A percentile compares a stretch with the other conserved stretches of the same genome.
Evolutionary conservation across 75 land plant species (phyloP).

Genomic region (Picea sitchensis): DNA sequence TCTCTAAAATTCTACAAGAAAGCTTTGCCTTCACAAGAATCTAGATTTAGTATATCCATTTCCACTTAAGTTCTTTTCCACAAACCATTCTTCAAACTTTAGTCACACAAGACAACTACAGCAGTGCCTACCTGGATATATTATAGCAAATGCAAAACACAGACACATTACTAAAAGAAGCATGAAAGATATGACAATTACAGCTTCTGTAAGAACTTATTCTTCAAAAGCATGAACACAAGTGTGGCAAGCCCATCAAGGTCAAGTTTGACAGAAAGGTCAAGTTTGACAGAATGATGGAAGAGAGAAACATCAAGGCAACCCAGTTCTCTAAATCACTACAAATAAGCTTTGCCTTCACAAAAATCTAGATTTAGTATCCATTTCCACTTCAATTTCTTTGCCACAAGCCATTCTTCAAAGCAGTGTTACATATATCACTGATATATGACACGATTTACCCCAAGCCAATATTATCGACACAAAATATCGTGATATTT

Average conservation of each 20-base stretch:
- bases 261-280: slow-evolving; percentile 86
- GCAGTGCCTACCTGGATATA: neutral
- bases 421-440: no score
- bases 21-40: no score
- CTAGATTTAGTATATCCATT: no score
- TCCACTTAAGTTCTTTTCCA: no score
- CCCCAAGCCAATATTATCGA: no score
- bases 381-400: neutral
- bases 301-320: slow-evolving; percentile 32
- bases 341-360: neutral
- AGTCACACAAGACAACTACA: neutral
- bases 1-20: neutral
- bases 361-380: neutral
- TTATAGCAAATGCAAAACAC: neutral
- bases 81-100: no score
- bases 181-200: neutral
- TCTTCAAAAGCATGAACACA: slow-evolving; percentile 84
- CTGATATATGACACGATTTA: no score
- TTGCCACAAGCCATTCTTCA: neutral
- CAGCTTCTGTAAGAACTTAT: slow-evolving; percentile 51
- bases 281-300: slow-evolving; percentile 92
- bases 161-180: neutral
- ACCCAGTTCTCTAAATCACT: neutral
- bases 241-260: slow-evolving; percentile 90
- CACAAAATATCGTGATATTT: no score